Conservation (phyloP, 768 basidiomycete species). For the Tylopilus plumbeoviolaceoides region DNA sequence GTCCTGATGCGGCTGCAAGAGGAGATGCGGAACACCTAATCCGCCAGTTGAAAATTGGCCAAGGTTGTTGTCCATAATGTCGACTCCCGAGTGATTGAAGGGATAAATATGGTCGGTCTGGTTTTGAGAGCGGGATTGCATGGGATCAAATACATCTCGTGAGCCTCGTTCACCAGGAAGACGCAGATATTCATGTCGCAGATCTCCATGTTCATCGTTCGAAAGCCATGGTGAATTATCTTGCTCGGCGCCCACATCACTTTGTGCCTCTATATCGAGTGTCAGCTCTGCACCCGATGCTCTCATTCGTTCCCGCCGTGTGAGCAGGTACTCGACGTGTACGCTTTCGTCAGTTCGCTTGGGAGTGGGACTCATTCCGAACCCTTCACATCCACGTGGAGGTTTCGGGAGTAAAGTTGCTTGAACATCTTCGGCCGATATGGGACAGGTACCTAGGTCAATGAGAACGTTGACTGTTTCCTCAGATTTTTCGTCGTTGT, state of each 20-base stretch:
- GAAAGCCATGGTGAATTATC: not conserved
- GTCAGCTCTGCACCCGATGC: slow-evolving; percentile 2
- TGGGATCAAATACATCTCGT: not conserved
- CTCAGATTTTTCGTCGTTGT: slow-evolving; percentile 12
- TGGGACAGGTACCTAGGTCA: not conserved
- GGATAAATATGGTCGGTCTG: not conserved
- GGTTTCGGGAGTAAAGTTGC: not conserved
- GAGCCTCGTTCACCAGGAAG: not conserved
- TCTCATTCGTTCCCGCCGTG: slow-evolving; percentile 21
- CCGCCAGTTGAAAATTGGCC: slow-evolving; percentile 2
- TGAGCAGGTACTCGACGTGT: slow-evolving; percentile 23
- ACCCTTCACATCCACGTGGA: slow-evolving; percentile 19
- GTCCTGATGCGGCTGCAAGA: slow-evolving; percentile 9
- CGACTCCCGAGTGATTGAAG: no score
- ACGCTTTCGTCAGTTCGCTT: slow-evolving; percentile 9
- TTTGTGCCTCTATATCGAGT: not conserved
- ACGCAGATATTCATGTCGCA: not conserved
- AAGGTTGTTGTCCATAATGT: slow-evolving; percentile 8
- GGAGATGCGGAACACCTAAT: slow-evolving; percentile 2
- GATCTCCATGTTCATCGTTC: not conserved
- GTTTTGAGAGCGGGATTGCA: not conserved
- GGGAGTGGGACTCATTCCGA: slow-evolving; percentile 27
- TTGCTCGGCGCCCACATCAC: not conserved
- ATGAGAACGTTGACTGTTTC: slow-evolving; percentile 12
- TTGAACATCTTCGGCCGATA: slow-evolving; percentile 12